Evolutionary conservation across 2,329 filamentous ascomycete genomes (phyloP), one percentile per base, ranked within the genome.

Genomic region (Fusarium sp.): DNA sequence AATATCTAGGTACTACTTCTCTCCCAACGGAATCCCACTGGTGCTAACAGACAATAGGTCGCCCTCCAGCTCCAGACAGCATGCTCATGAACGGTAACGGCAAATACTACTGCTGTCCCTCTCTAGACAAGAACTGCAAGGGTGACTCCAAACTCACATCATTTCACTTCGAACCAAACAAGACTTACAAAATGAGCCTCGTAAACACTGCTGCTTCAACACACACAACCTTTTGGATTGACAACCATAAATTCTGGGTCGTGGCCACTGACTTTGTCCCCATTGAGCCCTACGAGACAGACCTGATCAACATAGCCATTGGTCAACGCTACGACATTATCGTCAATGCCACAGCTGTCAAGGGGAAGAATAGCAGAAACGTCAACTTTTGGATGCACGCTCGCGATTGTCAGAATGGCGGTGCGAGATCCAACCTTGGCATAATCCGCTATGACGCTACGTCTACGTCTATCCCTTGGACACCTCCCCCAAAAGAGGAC

Each of bases 321-420:
- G 61, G 61, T 6, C 55, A 64, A 3, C 61, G 60, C 6, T 63
- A 63, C 22, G 60, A 63, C 2, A 63, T 63, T 2, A 63, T 63
- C 1, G 55, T 63, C 0, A 50, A 61, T 3, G 44, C 55, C 0
- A 61, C 28, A 2, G 55, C 55, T 6, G 36, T 41, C 6, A 60
- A 58, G 12, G 22, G 35, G 1, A 28, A 28, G 9, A 63, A 47
- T 32, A 44, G 20, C 22, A 58, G 22, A 14, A 38, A 42, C 2
- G 53, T 35, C 1, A 58, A 63, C 32, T 63, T 63, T 28, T 63
- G 60, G 60, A 63, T 63, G 28, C 60, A 63, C 36, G 60, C 60
- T 12, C 32, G 60, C 2, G 60, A 63, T 10, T 63, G 60, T n/a
- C 41, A 58, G 1, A 63, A 58, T n/a, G 60, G 60, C 18, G 60